Base-by-base conservation (phyloP, 2,329 filamentous ascomycete species). In the Geosmithia flava region DNA sequence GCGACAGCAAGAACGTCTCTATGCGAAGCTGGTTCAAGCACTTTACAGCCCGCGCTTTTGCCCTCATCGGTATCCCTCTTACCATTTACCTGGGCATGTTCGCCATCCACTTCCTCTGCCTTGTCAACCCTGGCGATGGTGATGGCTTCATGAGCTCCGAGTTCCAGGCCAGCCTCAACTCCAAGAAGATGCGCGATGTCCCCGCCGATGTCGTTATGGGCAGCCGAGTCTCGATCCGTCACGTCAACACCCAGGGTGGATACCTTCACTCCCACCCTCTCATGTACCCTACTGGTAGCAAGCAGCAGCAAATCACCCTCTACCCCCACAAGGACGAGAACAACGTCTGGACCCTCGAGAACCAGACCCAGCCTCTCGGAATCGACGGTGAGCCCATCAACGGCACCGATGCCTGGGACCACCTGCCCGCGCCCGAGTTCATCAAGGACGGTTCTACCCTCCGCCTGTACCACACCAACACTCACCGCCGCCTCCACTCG, bases 121-220 rank as follows among this genome's bases (percentile, higher is more conserved):
- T 98, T 42, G 79, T 84, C 51, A 98, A 98, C 68, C 93, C 93
- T 27, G 93, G 93, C 51, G 93, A 98, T 47, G 93, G 93, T 48
- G 93, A 98, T 66, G 93, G 93, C 48, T 98, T 98, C 74, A 98
- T 98, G 93, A 96, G 90, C 62, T 95, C 91, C 48, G 93, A 98
- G 62, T 98, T 98, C 73, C 93, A 98, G 70, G 86, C 93, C 30
- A 97, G 93, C 2, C 74, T 98, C 55, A 98, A 97, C 70, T 90
- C 82, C 59, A 98, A 97, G 74, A 83, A 80, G 47, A 98, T 98
- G 93, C 83, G 88, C 62, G 89, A 95, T 65, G 89, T 95, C 5
- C 85, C 93, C 2, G 93, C 87, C 29, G 90, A 98, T 67, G 85
- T 98, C 50, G 83, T 85, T 27, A 84, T 93, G 59, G 93, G 93